phyloP scores from a whole-genome alignment of 208 protist genomes.

The Lotmaria passim region DNA sequence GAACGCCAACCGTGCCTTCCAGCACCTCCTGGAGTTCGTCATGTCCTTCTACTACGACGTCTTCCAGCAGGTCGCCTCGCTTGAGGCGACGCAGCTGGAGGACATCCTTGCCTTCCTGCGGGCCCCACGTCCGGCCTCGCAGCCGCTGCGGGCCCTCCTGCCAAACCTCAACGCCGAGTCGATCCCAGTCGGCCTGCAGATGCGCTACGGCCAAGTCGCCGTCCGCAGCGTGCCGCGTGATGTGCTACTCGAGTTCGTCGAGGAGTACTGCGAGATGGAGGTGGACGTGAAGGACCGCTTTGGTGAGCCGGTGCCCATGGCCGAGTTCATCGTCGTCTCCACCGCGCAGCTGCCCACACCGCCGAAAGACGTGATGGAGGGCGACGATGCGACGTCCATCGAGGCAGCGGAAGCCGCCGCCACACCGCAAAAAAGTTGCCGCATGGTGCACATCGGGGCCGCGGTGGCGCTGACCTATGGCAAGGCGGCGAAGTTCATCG shows the following conservation, averaged over 20 bases:
- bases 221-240: conserved; percentile 55
- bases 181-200: conserved; percentile 60
- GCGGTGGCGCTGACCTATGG: conserved; percentile 62
- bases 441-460: conserved; percentile 61
- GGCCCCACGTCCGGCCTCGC: conserved; percentile 34
- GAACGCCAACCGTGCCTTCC: conserved; percentile 37
- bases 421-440: conserved; percentile 51
- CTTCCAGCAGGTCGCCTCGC: conserved; percentile 35
- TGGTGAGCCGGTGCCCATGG: conserved; percentile 58
- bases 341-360: conserved; percentile 40
- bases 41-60: conserved; percentile 77
- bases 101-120: conserved; percentile 61
- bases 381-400: background rate
- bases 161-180: conserved; percentile 51
- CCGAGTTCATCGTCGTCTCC: conserved; percentile 80
- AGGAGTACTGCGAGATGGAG: conserved; percentile 73
- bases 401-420: conserved; percentile 15
- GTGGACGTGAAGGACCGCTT: conserved; percentile 62
- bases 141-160: conserved; percentile 52
- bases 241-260: conserved; percentile 59
- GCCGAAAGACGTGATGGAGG: conserved; percentile 20
- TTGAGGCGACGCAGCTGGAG: conserved; percentile 33
- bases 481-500: conserved; percentile 63
- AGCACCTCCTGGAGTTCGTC: conserved; percentile 70
- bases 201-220: conserved; percentile 50